Base-by-base conservation (phyloP, 208 protist species). In the Leishmania tarentolae region DNA sequence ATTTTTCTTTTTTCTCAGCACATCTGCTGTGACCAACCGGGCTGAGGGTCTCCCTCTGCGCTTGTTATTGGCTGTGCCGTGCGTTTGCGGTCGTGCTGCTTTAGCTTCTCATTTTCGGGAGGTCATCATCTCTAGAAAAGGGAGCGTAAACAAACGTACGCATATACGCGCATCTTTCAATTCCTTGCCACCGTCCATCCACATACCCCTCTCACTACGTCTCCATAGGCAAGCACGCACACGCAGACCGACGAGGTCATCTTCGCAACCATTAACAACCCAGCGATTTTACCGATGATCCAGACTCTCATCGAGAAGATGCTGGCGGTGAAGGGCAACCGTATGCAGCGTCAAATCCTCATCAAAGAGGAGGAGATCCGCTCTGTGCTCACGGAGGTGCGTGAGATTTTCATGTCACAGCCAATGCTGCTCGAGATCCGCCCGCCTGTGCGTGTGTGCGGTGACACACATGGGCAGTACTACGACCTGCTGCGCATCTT, bases 401-500 rank as follows among this genome's bases (percentile, higher is more conserved):
- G 94, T 40, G 93, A 98, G 82, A 91, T 98, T 19, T 97, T 98
- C 77, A 96, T 97, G 91, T 8, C 89, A 35, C 96, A 98, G 87
- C 93, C 94, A 28, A 94, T 94, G 86, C 90, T 98, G 9, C 75
- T 98, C 80, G 94, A 98, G 79, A 94, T 98, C 46, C 90, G 87
- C 46, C 89, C 94, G 17, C 95, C 95, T 1, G 95, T 98, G 52
- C 92, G 93, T 46, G 91, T 98, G 53, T 96, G 92, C 82, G 96
- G 99, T 31, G 99, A 99, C 90, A 99, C 99, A 11, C 99, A 99
- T 78, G 99, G 99, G 5, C 99, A 99, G 90, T 99, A 98, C 84
- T 99, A 99, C 83, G 99, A 99, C 87, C 91, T 99, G 53, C 87
- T 99, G 28, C 91, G 99, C 15, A 90, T 99, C 21, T 99, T 99